These are phyloP conservation scores for Thalassiosira hispida DNA, from an alignment of 352 stramenopile species.

Conservation along the genomic window DNA sequence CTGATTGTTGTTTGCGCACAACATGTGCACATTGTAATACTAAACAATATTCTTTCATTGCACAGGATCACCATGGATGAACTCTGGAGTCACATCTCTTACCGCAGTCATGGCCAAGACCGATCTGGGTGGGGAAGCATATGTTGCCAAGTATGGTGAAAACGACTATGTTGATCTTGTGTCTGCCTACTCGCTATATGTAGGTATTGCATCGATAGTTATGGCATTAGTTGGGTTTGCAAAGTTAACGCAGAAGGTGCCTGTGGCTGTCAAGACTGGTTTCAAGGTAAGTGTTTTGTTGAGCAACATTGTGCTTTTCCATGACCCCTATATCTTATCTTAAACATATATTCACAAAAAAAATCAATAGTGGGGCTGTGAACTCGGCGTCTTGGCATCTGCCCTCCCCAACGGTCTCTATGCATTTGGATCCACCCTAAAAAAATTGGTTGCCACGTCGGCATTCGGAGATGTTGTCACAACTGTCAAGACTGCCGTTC, in stretches of 20 bases:
- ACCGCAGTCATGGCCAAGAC: conserved; percentile 79
- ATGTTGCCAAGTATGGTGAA: conserved; percentile 75
- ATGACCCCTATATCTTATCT: not conserved
- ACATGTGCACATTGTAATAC: not conserved
- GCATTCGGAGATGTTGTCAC: conserved; percentile 41
- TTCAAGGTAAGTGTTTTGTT: conserved; percentile 64
- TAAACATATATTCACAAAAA: not conserved
- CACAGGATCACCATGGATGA: conserved; percentile 76
- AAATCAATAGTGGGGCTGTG: conserved; percentile 71
- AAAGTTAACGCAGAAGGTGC: conserved; percentile 64
- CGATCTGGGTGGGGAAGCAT: conserved; percentile 73
- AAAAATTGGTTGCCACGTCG: conserved; percentile 44
- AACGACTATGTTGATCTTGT: conserved; percentile 77
- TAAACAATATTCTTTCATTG: not conserved
- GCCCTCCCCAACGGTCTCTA: conserved; percentile 77
- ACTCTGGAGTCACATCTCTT: conserved; percentile 76
- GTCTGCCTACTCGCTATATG: conserved; percentile 71
- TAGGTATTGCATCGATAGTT: conserved; percentile 65
- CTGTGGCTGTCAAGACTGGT: conserved; percentile 63
- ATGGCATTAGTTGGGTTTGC: conserved; percentile 73
- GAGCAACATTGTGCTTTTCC: not conserved
- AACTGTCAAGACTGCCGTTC: conserved; percentile 45
- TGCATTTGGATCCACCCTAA: conserved; percentile 58
- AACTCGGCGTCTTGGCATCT: conserved; percentile 72
- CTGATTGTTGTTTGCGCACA: not conserved